Percentiles rank a stretch among this genome's conserved stretches.
Conservation (phyloP, 208 protist genomes). For the Trypanosoma scelopori region DNA sequence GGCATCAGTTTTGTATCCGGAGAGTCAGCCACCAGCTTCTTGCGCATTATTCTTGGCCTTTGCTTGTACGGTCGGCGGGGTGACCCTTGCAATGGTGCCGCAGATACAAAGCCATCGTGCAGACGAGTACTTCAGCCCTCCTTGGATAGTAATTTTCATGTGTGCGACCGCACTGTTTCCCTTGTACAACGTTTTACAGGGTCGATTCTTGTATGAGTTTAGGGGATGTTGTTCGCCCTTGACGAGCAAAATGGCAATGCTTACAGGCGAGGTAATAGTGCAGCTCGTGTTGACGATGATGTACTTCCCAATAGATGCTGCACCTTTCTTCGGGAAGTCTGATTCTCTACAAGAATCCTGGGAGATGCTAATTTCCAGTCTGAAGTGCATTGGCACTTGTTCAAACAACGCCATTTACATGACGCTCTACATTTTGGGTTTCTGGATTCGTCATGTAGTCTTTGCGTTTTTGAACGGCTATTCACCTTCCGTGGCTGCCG, state of each 20-base stretch:
- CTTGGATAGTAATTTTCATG: constrained; percentile 44
- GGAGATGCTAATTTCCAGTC: constrained; percentile 31
- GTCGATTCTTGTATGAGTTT: constrained; percentile 39
- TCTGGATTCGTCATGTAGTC: constrained; percentile 45
- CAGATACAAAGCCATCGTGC: constrained; percentile 31
- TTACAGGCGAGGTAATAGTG: constrained; percentile 30
- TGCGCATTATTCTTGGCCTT: constrained; percentile 30
- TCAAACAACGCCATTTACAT: constrained; percentile 37
- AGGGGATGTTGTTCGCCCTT: constrained; percentile 25
- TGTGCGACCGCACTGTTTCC: constrained; percentile 28
- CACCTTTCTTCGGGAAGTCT: constrained; percentile 39
- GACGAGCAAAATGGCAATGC: constrained; percentile 41
- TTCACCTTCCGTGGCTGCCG: constrained; percentile 38
- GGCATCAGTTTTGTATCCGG: constrained; percentile 32
- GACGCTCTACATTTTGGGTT: constrained; percentile 38
- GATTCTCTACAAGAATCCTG: constrained; percentile 37
- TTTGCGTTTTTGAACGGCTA: constrained; percentile 47
- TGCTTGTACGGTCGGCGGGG: constrained; percentile 26
- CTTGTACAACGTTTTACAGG: constrained; percentile 53
- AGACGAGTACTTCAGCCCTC: constrained; percentile 32
- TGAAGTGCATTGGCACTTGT: constrained; percentile 29
- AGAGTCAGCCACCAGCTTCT: constrained; percentile 36
- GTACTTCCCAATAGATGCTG: constrained; percentile 46
- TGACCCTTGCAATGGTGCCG: constrained; percentile 33
- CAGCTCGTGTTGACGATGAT: constrained; percentile 33